Conservation (phyloP, 768 basidiomycete genomes). For the Podaxis sp. region DNA sequence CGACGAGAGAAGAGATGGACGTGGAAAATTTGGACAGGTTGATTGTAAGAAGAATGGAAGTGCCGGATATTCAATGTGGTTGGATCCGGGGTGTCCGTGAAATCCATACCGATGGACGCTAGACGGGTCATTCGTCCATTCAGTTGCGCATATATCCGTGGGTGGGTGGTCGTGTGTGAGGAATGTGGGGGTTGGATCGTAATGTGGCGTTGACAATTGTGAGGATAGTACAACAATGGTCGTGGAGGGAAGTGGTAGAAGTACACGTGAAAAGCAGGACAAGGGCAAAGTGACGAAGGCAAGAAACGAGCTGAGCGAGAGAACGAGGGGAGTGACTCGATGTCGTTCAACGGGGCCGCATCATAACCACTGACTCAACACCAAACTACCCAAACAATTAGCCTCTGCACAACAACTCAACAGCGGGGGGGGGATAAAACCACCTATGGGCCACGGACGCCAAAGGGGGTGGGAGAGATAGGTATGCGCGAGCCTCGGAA, state of each 20-base stretch:
- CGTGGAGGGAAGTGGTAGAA: not conserved
- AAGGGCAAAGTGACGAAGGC: not conserved
- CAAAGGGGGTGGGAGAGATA: not conserved
- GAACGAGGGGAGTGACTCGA: no score
- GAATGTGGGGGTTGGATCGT: not conserved
- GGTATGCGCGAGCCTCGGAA: not conserved
- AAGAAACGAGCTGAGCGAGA: not conserved
- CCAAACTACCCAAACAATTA: not conserved
- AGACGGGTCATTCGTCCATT: no score
- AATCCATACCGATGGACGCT: no score
- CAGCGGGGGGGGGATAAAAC: not conserved
- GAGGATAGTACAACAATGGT: not conserved
- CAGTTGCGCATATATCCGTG: not conserved
- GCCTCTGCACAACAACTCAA: not conserved
- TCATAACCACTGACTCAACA: slow-evolving; percentile 2
- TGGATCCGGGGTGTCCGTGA: no score
- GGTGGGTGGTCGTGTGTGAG: not conserved
- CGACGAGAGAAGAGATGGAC: not conserved
- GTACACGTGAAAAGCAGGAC: not conserved
- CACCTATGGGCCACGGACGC: not conserved
- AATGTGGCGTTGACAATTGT: not conserved
- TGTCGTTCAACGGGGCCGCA: not conserved
- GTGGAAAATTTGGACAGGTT: not conserved
- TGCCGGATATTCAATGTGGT: not conserved
- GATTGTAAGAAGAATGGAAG: not conserved